Percentiles rank a stretch among this genome's conserved stretches.
Evolutionary conservation across 2,329 filamentous ascomycete genomes (phyloP).

Genomic region (Samsoniella hepiali): DNA sequence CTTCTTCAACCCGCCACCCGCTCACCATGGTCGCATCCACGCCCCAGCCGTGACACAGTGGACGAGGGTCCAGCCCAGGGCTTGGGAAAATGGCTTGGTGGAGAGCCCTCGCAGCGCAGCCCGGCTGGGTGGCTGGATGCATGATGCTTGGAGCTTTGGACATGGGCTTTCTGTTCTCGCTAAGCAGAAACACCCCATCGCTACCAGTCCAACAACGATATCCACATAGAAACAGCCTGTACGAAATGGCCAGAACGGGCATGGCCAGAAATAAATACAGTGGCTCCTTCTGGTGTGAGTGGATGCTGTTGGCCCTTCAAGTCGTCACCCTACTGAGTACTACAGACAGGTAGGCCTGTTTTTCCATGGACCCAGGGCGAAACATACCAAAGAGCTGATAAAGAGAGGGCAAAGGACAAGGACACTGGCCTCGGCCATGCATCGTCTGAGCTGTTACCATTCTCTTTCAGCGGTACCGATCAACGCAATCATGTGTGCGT

Average conservation of each 20-base stretch:
- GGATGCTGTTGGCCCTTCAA: neutral
- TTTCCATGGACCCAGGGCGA: neutral
- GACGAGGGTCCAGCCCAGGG: neutral
- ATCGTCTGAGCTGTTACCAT: neutral
- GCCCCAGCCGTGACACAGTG: neutral
- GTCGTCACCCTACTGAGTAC: neutral
- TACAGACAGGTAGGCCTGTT: neutral
- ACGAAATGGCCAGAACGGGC: neutral
- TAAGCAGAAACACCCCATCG: neutral
- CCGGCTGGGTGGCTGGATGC: neutral
- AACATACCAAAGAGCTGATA: neutral
- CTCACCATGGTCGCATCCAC: neutral
- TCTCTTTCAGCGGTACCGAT: neutral
- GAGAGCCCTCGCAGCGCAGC: neutral
- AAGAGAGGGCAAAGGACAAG: neutral
- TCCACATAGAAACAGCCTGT: neutral
- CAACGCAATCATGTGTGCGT: neutral
- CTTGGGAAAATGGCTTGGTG: neutral
- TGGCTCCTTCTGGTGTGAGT: slow-evolving; percentile 1
- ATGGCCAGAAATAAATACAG: neutral
- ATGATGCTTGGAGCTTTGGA: neutral
- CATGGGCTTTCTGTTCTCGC: neutral
- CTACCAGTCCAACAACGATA: neutral
- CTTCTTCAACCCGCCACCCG: neutral
- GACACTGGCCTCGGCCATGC: neutral